Percentiles rank a stretch among this genome's conserved stretches.
phyloP scores from a whole-genome alignment of 495 filamentous ascomycete genomes.

The Hyaloscypha hepaticicola region DNA sequence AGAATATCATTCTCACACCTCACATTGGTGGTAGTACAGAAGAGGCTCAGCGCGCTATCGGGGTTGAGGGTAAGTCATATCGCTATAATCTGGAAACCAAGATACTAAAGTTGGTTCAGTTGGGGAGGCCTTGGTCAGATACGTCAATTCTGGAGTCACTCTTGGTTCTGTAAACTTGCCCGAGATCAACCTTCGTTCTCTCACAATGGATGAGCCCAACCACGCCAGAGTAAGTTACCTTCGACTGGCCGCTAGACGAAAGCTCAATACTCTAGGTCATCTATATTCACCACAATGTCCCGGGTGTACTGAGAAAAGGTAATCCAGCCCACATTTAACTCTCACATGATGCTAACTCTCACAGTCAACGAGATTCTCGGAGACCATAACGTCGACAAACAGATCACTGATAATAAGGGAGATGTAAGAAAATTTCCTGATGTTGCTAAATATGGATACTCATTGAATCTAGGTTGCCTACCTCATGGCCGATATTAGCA shows the following conservation, averaged over 20 bases:
- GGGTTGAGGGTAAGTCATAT: conserved; percentile 61
- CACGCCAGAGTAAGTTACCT: conserved; percentile 66
- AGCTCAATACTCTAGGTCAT: conserved; percentile 58
- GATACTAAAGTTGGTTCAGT: conserved; percentile 46
- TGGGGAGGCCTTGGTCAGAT: conserved; percentile 77
- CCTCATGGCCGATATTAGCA: conserved; percentile 95
- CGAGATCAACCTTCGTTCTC: conserved; percentile 81
- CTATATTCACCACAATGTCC: conserved; percentile 94
- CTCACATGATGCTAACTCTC: conserved; percentile 14
- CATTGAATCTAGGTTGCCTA: conserved; percentile 67
- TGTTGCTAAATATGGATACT: conserved; percentile 1
- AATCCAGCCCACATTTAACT: conserved; percentile 25
- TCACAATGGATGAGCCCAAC: conserved; percentile 84
- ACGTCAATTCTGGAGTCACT: conserved; percentile 91
- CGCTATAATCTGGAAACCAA: conserved; percentile 1
- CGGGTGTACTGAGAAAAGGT: conserved; percentile 87
- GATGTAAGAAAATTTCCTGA: conserved; percentile 55
- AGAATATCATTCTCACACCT: conserved; percentile 92
- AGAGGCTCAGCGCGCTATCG: conserved; percentile 95
- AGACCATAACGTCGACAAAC: conserved; percentile 97
- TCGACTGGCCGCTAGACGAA: not conserved
- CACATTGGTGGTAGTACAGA: conserved; percentile 98
- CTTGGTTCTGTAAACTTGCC: conserved; percentile 94
- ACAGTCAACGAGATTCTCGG: conserved; percentile 88
- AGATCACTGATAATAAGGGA: conserved; percentile 92